Evolutionary conservation across 2,329 filamentous ascomycete species (phyloP), one percentile per base, ranked within the genome.

Genomic region (Neofusicoccum umdonicola): DNA sequence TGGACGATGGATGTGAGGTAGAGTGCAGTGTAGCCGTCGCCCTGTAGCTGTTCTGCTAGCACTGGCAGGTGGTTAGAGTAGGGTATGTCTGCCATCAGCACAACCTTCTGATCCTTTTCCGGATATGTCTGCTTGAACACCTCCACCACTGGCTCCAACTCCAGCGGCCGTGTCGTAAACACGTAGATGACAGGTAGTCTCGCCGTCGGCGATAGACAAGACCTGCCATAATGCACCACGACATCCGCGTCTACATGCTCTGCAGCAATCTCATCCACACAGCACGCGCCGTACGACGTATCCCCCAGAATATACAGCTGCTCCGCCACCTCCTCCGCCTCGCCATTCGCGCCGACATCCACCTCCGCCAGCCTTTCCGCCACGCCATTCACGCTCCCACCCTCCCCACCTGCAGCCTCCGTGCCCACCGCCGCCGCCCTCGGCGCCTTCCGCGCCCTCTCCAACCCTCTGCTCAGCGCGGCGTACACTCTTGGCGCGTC

Each of bases 261-360:
- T 2, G 95, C 95, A 0, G 95, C 95, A 45, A 98, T 89, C 79
- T 99, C 95, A 73, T 99, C 95, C 17, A 98, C 93, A 73, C 95
- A 99, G 79, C 95, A 99, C 0, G 94, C 90, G 66, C 95, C 96
- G 78, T 98, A 99, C 1, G 94, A 97, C 2, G 95, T 98, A 77
- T 99, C 95, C 37, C 90, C 95, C 17, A 99, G 82, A 66, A 99
- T 93, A 71, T 91, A 96, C 61, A 98, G 82, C 67, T 83, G 78
- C 63, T 79, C 77, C 2, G 77, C 69, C 41, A 72, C 67, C 1
- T 66, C 58, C 31, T 35, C 63, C 22, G 3, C 12, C 39, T 12
- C 22, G 9, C 22, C 61, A 19, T 22, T 17, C 9, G 48, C 51
- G 13, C 45, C 8, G 31, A 41, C 47, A 17, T 56, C 63, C 31